These are phyloP conservation scores for Boletus eberwhitei DNA, from an alignment of 768 basidiomycete genomes.

Conservation along the genomic window DNA sequence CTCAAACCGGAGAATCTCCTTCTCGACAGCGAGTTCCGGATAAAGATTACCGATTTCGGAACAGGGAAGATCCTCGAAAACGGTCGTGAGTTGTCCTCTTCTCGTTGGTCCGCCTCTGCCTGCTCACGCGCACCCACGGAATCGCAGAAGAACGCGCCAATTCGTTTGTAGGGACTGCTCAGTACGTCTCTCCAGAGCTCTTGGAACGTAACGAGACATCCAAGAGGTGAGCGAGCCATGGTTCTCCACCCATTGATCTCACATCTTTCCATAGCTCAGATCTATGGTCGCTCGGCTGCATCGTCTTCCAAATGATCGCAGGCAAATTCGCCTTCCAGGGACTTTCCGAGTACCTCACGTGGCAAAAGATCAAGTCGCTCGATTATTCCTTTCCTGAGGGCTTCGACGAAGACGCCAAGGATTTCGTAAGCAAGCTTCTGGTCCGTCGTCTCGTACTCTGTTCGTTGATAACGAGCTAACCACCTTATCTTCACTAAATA, in stretches of 20 bases:
- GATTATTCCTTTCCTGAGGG: constrained; percentile 86
- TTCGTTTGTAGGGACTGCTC: constrained; percentile 87
- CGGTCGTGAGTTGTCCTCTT: constrained; percentile 40
- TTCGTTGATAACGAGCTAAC: not conserved
- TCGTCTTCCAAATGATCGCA: constrained; percentile 89
- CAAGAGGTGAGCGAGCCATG: constrained; percentile 52
- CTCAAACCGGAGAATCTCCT: constrained; percentile 88
- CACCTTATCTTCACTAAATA: constrained; percentile 20
- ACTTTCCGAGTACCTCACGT: constrained; percentile 88
- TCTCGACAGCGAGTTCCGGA: constrained; percentile 79
- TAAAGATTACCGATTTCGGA: constrained; percentile 97
- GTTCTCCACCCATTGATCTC: not conserved
- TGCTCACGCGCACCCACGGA: constrained; percentile 12
- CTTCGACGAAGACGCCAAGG: constrained; percentile 78
- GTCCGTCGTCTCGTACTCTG: constrained; percentile 36
- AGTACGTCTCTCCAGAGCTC: constrained; percentile 88
- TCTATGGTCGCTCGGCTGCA: constrained; percentile 93
- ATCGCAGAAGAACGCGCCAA: constrained; percentile 50
- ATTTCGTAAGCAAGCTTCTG: constrained; percentile 74
- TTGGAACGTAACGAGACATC: constrained; percentile 70
- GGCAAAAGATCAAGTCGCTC: constrained; percentile 87
- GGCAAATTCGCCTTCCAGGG: constrained; percentile 92
- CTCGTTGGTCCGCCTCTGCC: not conserved
- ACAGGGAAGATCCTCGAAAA: constrained; percentile 75
- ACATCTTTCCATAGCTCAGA: constrained; percentile 60